Conservation (phyloP, 2,329 filamentous ascomycete species). For the Xylaria sp. region DNA sequence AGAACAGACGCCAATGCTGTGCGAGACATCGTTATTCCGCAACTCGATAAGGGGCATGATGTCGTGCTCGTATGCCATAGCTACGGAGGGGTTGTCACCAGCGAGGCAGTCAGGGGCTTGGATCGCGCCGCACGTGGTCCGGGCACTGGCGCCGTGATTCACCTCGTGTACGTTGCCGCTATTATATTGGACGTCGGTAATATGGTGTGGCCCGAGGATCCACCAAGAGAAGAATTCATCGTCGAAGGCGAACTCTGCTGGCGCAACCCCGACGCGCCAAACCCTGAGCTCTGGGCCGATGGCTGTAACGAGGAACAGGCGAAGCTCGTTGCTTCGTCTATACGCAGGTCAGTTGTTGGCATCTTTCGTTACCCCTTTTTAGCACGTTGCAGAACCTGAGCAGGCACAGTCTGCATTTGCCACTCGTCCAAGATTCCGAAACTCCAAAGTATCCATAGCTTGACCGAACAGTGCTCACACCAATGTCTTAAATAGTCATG, state of each 20-base stretch:
- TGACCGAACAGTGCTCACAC: not conserved
- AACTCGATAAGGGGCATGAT: slow-evolving; percentile 36
- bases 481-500: slow-evolving; percentile 16
- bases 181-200: slow-evolving; percentile 35
- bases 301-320: slow-evolving; percentile 28
- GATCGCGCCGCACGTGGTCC: slow-evolving; percentile 33
- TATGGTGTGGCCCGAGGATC: slow-evolving; percentile 34
- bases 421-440: not conserved
- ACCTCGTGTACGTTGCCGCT: slow-evolving; percentile 38
- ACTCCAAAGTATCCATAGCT: too few relatives aligned
- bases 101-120: slow-evolving; percentile 36
- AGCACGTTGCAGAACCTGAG: too few relatives aligned
- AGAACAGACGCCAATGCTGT: slow-evolving; percentile 33
- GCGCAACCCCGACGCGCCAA: slow-evolving; percentile 19
- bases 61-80: slow-evolving; percentile 37
- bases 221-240: slow-evolving; percentile 16
- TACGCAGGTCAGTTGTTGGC: slow-evolving; percentile 7
- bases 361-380: not conserved
- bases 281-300: slow-evolving; percentile 13
- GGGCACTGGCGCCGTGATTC: slow-evolving; percentile 30
- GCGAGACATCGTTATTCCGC: slow-evolving; percentile 28
- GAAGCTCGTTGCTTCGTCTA: slow-evolving; percentile 8
- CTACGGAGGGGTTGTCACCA: slow-evolving; percentile 39
- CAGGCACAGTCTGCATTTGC: not conserved
- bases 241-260: slow-evolving; percentile 31